Evolutionary conservation across 1,284 basidiomycete genomes (phyloP), one percentile per base, ranked within the genome.

Genomic region (Ustilago loliicola): DNA sequence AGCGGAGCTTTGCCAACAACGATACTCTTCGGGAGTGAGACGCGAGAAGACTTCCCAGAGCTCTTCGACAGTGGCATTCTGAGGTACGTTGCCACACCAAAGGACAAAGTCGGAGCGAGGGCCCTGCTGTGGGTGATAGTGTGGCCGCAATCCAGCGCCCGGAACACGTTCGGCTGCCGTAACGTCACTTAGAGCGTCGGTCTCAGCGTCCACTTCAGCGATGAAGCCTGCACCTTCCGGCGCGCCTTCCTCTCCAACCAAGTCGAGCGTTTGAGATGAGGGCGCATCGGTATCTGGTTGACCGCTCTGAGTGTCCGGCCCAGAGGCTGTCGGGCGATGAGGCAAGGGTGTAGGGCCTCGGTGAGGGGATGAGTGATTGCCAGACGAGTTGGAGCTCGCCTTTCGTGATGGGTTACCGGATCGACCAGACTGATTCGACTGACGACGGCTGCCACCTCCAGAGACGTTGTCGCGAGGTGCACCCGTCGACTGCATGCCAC

Each of bases 81-180:
- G 76, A 0, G 94, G 93, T 4, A 96, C 92, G 80, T 96, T 96
- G 11, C 94, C 94, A 19, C 91, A 91, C 96, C 96, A 98, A 93
- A 97, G 94, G 2, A 96, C 95, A 92, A 92, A 96, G 74, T 95
- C 94, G 23, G 93, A 94, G 13, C 94, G 90, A 56, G 92, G 89
- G 7, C 77, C 80, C 57, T 81, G 77, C 36, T 71, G 70, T 2
- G 76, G 80, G 42, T 74, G 76, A 23, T 74, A 78, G 57, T 78
- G 76, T 0, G 72, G 72, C 54, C 76, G 64, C 23, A 75, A 42
- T 7, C 76, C 72, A 21, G 62, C 59, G 27, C 76, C 76, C 2
- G 76, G 72, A 15, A 75, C 63, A n/a, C 66, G 72, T 27, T 69
- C 72, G 38, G 55, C 53, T 21, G 17, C 60, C 2, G 50, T 58